Evolutionary conservation across 768 basidiomycete genomes (phyloP), one percentile per base, ranked within the genome.

Genomic region (Leccinum sublutescens): DNA sequence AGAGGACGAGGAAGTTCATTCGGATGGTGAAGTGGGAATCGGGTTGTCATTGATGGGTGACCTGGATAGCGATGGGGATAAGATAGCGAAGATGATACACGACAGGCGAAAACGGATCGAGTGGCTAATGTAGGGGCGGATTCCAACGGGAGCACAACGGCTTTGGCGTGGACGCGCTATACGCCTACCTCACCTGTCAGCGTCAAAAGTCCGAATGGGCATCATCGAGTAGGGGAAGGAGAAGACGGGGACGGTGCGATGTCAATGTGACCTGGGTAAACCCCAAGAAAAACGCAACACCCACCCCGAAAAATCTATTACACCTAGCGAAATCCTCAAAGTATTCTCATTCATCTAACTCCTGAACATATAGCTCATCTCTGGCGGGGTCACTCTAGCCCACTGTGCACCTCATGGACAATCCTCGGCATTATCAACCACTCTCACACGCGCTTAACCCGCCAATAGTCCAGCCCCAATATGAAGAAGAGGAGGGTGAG

Each of bases 341-440:
- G 57, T 59, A 57, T 63, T 64, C 58, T 59, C 51, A 51, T 54
- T 58, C 50, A 64, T 65, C 60, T 54, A 52, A 49, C 62, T 64
- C 67, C 51, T 62, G 54, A 63, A 57, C 70, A 25, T 56, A 70
- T 67, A n/a, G 38, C 66, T 58, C 62, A 67, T 63, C 27, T 50
- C 36, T 48, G 55, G 21, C 45, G 49, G 52, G 58, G 43, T 54
- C 45, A 56, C 34, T 50, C 15, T 50, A 52, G 27, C 34, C 49
- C 23, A 17, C 38, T 47, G 53, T 49, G 49, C 31, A 21, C 53
- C 21, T 53, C 59, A 80, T 82, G 80, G 79, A 89, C 75, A 88
- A 88, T 71, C 87, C 87, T 56, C 88, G 89, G 70, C 87, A 87
- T 62, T 89, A 91, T 75, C 88, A 89, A 62, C 87, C 89, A 27